Evolutionary conservation across 208 protist genomes (phyloP).

Genomic region (Phytomonas sp.): DNA sequence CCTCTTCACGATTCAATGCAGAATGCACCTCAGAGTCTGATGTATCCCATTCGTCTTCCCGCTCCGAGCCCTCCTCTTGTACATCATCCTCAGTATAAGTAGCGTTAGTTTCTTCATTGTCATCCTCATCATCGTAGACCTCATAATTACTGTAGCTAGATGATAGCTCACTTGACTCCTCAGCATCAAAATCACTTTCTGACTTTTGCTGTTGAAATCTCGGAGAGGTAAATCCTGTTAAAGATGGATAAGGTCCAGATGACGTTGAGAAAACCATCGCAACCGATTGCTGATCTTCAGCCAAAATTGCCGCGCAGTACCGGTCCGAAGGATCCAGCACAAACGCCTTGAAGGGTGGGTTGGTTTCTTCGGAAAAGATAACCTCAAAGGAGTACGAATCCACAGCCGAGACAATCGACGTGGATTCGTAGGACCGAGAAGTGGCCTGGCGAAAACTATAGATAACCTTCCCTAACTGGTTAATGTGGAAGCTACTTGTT

Average conservation of each 20-base stretch:
- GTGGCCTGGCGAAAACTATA: conserved; percentile 72
- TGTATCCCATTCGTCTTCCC: conserved; percentile 12
- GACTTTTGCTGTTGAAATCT: conserved; percentile 26
- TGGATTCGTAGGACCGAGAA: conserved; percentile 19
- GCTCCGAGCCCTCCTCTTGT: conserved; percentile 15
- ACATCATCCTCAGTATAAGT: conserved; percentile 23
- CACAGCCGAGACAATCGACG: conserved; percentile 62
- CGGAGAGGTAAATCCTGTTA: conserved; percentile 49
- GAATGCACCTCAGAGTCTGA: background rate
- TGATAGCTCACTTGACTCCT: conserved; percentile 31
- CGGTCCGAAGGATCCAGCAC: conserved; percentile 77
- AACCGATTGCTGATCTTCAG: conserved; percentile 48
- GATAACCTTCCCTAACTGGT: conserved; percentile 34
- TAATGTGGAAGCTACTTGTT: conserved; percentile 65
- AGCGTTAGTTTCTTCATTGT: conserved; percentile 19
- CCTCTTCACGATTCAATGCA: background rate
- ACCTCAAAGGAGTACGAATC: conserved; percentile 72
- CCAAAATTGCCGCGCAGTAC: conserved; percentile 75
- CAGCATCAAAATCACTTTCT: conserved; percentile 27
- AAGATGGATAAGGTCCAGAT: conserved; percentile 57
- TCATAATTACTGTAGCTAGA: conserved; percentile 11
- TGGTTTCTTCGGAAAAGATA: conserved; percentile 72
- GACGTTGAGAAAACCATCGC: conserved; percentile 74
- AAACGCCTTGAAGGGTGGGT: conserved; percentile 62
- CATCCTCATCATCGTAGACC: conserved; percentile 22